phyloP scores from a whole-genome alignment of 352 stramenopile species.

The Globisporangium solare region DNA sequence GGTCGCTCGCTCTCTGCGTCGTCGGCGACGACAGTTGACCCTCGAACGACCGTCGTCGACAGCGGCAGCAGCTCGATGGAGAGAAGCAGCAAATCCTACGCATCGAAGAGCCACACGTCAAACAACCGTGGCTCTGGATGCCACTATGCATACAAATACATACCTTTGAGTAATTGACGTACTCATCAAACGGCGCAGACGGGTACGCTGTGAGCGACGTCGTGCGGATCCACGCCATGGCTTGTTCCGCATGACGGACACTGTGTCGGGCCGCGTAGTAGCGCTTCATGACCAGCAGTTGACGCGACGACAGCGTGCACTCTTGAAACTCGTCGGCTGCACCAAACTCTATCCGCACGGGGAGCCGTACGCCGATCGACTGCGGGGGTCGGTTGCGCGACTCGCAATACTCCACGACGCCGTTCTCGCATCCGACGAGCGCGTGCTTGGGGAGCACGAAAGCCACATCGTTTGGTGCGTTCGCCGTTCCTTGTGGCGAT shows the following conservation, averaged over 20 bases:
- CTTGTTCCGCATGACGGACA: background rate
- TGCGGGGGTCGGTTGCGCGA: background rate
- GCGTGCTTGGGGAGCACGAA: constrained; percentile 12
- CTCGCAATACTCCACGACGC: background rate
- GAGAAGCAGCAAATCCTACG: constrained; percentile 5
- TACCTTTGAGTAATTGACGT: constrained; percentile 5
- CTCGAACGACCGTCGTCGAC: background rate
- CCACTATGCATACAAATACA: background rate
- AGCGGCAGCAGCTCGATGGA: constrained; percentile 5
- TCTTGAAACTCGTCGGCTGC: background rate
- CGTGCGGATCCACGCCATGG: background rate
- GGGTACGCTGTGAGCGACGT: constrained; percentile 2
- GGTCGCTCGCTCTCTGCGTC: background rate
- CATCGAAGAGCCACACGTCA: background rate
- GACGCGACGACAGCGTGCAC: background rate
- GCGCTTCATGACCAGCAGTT: constrained; percentile 7
- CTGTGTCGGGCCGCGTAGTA: background rate
- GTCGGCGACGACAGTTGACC: background rate
- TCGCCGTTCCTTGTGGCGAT: too few relatives aligned
- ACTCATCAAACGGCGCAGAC: constrained; percentile 7
- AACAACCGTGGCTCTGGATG: background rate
- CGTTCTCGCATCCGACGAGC: constrained; percentile 6
- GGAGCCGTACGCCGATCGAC: background rate
- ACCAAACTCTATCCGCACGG: background rate
- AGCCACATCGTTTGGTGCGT: background rate